Evolutionary conservation across 2,329 filamentous ascomycete species (phyloP).

Genomic region (Fusarium tupiense): DNA sequence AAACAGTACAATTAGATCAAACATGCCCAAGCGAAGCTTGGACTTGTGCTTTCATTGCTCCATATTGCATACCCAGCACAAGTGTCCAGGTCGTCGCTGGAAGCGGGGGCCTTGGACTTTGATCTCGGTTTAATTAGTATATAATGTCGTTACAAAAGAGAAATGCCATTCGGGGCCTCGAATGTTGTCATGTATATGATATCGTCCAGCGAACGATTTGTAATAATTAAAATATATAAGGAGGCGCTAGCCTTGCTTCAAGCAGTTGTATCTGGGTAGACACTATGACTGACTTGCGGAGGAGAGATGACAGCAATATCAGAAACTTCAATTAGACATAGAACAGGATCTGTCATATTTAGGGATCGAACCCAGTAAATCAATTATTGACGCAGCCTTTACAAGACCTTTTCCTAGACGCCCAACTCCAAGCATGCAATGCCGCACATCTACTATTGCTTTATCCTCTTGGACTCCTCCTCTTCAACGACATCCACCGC

Average conservation of each 20-base stretch:
- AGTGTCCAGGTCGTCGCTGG: not conserved
- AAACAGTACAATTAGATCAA: slow-evolving; percentile 15
- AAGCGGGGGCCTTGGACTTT: not conserved
- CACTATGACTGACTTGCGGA: not conserved
- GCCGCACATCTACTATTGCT: slow-evolving; percentile 42
- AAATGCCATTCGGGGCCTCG: not conserved
- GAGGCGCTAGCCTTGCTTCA: not conserved
- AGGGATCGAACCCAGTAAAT: slow-evolving; percentile 34
- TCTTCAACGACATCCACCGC: slow-evolving; percentile 56
- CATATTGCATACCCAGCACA: not conserved
- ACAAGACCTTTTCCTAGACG: slow-evolving; percentile 45
- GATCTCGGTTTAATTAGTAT: slow-evolving; percentile 10
- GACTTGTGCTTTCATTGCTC: slow-evolving; percentile 2
- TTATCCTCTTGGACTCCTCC: slow-evolving; percentile 52
- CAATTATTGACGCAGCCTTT: slow-evolving; percentile 43
- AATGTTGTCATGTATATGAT: not conserved
- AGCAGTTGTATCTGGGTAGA: not conserved
- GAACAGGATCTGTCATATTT: not conserved
- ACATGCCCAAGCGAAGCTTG: not conserved
- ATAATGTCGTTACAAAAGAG: slow-evolving; percentile 22
- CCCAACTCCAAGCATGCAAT: slow-evolving; percentile 45
- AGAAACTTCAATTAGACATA: not conserved
- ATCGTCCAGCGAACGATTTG: not conserved
- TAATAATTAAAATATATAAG: not conserved
- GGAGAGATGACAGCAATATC: not conserved